Evolutionary conservation across 2,329 filamentous ascomycete species (phyloP).

Genomic region (Cladosporium phlei): DNA sequence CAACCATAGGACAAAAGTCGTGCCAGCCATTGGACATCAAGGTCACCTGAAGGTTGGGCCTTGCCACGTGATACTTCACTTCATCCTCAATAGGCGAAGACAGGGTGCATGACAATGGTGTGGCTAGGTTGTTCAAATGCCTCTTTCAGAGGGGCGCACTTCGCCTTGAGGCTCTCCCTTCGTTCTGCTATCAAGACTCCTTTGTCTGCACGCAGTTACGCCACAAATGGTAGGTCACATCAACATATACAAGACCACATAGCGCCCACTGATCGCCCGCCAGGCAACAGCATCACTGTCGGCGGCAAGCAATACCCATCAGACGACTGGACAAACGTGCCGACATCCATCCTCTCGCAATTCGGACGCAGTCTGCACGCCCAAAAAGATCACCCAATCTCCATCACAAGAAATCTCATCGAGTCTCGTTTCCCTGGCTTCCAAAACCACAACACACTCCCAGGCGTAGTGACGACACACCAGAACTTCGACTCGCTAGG

Average conservation of each 20-base stretch:
- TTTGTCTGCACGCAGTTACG: constrained; percentile 1
- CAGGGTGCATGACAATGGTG: neutral
- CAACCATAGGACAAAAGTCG: no score
- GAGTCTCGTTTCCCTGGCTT: constrained; percentile 81
- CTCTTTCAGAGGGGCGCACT: constrained; percentile 3
- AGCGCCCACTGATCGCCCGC: constrained; percentile 1
- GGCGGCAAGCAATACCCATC: constrained; percentile 60
- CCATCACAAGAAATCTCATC: constrained; percentile 86
- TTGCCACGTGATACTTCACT: no score
- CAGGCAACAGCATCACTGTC: constrained; percentile 40
- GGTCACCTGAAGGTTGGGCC: no score
- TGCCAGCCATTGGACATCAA: no score
- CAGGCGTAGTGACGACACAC: constrained; percentile 74
- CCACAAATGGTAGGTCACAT: constrained; percentile 7
- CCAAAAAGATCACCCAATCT: constrained; percentile 82
- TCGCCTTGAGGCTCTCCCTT: constrained; percentile 2
- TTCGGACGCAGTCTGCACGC: constrained; percentile 79
- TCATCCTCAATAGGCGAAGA: no score
- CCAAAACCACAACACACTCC: constrained; percentile 70
- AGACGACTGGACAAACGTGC: constrained; percentile 82
- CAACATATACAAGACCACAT: neutral
- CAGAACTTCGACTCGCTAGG: constrained; percentile 98
- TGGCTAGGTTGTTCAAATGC: constrained; percentile 2
- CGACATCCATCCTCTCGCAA: constrained; percentile 67
- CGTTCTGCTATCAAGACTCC: constrained; percentile 1